Evolutionary conservation across 495 filamentous ascomycete species (phyloP).

Genomic region (Neurospora sp.): DNA sequence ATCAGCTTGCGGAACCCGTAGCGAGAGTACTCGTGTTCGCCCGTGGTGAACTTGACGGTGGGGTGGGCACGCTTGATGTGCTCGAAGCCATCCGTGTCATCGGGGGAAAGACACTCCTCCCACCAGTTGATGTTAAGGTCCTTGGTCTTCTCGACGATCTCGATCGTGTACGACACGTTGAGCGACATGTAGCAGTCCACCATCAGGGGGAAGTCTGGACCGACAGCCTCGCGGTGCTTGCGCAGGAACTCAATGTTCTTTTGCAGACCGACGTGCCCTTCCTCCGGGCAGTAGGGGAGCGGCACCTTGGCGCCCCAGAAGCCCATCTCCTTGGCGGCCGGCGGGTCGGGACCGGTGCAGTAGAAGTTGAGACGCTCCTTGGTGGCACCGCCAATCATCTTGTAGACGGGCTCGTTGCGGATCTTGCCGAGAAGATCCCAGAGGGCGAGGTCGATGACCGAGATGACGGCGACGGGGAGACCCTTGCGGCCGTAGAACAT

Average conservation of each 20-base stretch:
- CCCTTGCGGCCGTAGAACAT: constrained; percentile 96
- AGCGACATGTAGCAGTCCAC: constrained; percentile 96
- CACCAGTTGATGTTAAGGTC: constrained; percentile 91
- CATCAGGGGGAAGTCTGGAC: constrained; percentile 83
- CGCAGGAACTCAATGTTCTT: constrained; percentile 85
- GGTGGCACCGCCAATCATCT: constrained; percentile 81
- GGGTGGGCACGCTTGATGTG: constrained; percentile 84
- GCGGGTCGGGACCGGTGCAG: constrained; percentile 82
- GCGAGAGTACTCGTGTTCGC: constrained; percentile 86
- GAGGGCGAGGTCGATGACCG: constrained; percentile 81
- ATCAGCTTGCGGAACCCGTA: constrained; percentile 92
- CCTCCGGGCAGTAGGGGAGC: constrained; percentile 77
- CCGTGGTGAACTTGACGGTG: constrained; percentile 86
- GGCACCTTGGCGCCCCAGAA: constrained; percentile 87
- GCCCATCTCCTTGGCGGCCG: constrained; percentile 66
- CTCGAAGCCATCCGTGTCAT: constrained; percentile 78
- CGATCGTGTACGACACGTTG: constrained; percentile 84
- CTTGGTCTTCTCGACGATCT: constrained; percentile 69
- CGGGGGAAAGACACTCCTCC: constrained; percentile 84
- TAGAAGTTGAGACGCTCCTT: constrained; percentile 77
- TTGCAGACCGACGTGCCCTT: constrained; percentile 65
- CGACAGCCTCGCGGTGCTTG: constrained; percentile 73
- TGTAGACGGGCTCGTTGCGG: constrained; percentile 86
- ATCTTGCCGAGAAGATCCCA: constrained; percentile 91
- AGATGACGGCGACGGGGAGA: constrained; percentile 80